Base-by-base conservation (phyloP, 1,284 basidiomycete genomes). In the Neonothopanus nambi region DNA sequence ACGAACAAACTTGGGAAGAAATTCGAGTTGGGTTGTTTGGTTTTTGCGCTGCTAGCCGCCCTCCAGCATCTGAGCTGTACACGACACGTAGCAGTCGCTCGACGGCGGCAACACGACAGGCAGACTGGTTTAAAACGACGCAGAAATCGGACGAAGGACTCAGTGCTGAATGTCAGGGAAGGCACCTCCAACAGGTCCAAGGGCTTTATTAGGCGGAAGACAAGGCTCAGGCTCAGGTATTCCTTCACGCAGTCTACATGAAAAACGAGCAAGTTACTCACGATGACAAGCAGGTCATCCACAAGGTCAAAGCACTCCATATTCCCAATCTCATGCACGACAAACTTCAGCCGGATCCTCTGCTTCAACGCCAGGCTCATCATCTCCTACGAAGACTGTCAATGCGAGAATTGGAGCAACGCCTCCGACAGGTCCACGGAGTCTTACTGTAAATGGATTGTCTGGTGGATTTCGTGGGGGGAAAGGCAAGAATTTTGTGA, bases 111-210 rank as follows among this genome's bases (percentile, higher is more conserved):
- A 33, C 30, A 13, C 30, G 30, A 13, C 13, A 33, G 30, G 3
- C 30, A 33, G 30, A 33, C 30, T 13, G 30, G 30, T 33, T 13
- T 33, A 33, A 33, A 33, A 33, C 30, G 30, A 33, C 30, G 30
- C 30, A 33, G 30, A 33, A 33, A 11, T 33, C 13, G 9, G 8
- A 33, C 30, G 30, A 2, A 33, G 9, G 8, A 3, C 13, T 8
- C 13, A 33, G 30, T 15, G 28, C 26, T 36, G 52, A 43, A 84
- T 89, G 87, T 87, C 87, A 67, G 85, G 87, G 63, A 89, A 85
- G 74, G 82, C 79, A 49, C 87, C 87, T 61, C 87, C 87, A 59
- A 80, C 75, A 62, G 87, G 86, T 55, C 87, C 87, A 49, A 73
- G 87, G 57, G 87, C 87, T 41, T 73, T 89, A 57, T 63, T 83